A percentile compares a stretch with the other conserved stretches of the same genome.
These are phyloP conservation scores for Solidago caesia DNA, from an alignment of 129 eudicot species.

Conservation along the genomic window DNA sequence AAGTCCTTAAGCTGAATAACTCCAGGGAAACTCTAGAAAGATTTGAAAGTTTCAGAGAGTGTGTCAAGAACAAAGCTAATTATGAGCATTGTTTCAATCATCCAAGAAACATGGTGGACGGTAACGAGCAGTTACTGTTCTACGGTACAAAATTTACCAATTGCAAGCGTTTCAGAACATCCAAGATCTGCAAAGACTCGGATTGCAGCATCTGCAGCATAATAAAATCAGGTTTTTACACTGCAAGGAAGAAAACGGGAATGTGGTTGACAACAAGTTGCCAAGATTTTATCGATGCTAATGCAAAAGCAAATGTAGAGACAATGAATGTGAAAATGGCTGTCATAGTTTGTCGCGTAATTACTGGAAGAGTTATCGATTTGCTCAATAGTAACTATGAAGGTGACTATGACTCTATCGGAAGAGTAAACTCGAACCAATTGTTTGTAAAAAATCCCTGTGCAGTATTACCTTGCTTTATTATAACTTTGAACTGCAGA, in stretches of 20 bases:
- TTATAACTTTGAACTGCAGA: conserved; percentile 34
- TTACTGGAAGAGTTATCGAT: conserved; percentile 37
- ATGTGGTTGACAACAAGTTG: conserved; percentile 39
- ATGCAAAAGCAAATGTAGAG: conserved; percentile 20
- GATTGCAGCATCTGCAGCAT: conserved; percentile 42
- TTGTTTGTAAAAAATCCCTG: conserved; percentile 41
- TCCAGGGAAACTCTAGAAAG: conserved; percentile 42
- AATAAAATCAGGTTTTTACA: conserved; percentile 32
- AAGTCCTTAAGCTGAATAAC: conserved; percentile 39
- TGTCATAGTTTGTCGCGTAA: conserved; percentile 43
- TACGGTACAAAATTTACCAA: conserved; percentile 37
- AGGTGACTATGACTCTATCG: conserved; percentile 46
- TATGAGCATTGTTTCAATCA: conserved; percentile 29
- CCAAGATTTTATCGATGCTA: conserved; percentile 27
- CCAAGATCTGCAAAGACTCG: conserved; percentile 34
- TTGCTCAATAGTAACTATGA: conserved; percentile 25
- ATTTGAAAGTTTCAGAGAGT: conserved; percentile 45
- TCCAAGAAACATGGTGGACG: conserved; percentile 55
- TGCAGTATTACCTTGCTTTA: conserved; percentile 55
- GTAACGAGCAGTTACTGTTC: conserved; percentile 51
- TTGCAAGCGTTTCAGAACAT: conserved; percentile 24
- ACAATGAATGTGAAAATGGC: conserved; percentile 36
- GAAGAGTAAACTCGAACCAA: conserved; percentile 24
- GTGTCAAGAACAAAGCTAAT: conserved; percentile 38
- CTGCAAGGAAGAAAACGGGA: conserved; percentile 31